Evolutionary conservation across 2,329 filamentous ascomycete genomes (phyloP).

Genomic region (Clarireedia homoeocarpa): DNA sequence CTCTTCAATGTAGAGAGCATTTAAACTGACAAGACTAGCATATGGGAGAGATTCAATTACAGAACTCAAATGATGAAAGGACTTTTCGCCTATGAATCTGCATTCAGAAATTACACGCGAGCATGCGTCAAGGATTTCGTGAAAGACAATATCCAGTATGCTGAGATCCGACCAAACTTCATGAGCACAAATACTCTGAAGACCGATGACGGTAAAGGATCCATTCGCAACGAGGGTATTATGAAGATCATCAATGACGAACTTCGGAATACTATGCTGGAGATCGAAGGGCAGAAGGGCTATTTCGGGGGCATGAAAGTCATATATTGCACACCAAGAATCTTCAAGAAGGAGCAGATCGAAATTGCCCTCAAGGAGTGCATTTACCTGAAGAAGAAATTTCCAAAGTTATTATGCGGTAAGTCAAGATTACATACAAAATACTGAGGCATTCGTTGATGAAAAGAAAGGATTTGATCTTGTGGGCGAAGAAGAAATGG

Average conservation of each 20-base stretch:
- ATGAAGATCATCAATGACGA: conserved; percentile 53
- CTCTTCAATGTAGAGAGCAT: not conserved
- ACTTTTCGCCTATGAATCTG: conserved; percentile 57
- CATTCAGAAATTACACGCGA: conserved; percentile 53
- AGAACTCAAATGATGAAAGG: conserved; percentile 68
- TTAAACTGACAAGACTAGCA: conserved; percentile 29
- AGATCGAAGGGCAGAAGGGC: conserved; percentile 32
- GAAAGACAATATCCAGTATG: conserved; percentile 60
- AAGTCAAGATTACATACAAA: conserved; percentile 24
- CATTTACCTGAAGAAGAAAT: conserved; percentile 48
- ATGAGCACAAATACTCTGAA: conserved; percentile 55
- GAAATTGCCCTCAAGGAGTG: conserved; percentile 51
- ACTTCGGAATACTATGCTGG: conserved; percentile 38
- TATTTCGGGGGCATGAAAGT: conserved; percentile 60
- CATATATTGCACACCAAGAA: conserved; percentile 63
- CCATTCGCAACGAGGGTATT: conserved; percentile 49
- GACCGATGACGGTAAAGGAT: conserved; percentile 43
- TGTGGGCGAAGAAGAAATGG: conserved; percentile 57
- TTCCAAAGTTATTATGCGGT: conserved; percentile 56
- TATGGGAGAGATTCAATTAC: conserved; percentile 57
- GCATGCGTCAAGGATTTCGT: conserved; percentile 54
- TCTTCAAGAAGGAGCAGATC: conserved; percentile 43
- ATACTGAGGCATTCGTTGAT: not conserved
- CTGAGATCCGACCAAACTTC: conserved; percentile 63
- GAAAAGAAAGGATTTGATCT: conserved; percentile 54